Conservation (phyloP, 148 eudicot genomes). For the Camellia granthamiana region DNA sequence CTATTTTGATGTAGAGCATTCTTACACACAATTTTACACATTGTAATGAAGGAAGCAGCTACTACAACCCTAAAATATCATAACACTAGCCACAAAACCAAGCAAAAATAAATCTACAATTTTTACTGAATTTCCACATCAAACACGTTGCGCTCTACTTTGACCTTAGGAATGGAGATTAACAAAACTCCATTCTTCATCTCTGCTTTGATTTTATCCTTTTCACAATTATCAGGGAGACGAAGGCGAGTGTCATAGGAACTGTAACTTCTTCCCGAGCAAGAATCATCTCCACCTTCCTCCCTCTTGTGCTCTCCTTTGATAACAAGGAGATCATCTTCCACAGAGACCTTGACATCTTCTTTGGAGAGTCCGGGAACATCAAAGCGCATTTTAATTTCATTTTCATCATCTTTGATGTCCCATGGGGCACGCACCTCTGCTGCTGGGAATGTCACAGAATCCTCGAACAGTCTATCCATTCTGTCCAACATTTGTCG, state of each 20-base stretch:
- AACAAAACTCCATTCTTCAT: conserved; percentile 71
- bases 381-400: conserved; percentile 78
- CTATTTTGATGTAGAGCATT: neutral
- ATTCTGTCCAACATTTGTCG: conserved; percentile 71
- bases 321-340: conserved; percentile 57
- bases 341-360: conserved; percentile 54
- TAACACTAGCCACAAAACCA: neutral
- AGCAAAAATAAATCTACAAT: neutral
- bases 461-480: conserved; percentile 66
- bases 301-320: conserved; percentile 47
- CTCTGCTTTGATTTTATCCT: conserved; percentile 65
- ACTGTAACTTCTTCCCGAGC: conserved; percentile 43
- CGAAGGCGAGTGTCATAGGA: conserved; percentile 46
- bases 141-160: conserved; percentile 51
- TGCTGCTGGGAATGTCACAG: conserved; percentile 38
- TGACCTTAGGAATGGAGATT: conserved; percentile 55
- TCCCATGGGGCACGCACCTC: conserved; percentile 75
- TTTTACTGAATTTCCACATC: conserved; percentile 52
- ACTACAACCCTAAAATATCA: neutral
- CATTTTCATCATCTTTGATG: conserved; percentile 55
- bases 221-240: conserved; percentile 62
- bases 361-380: conserved; percentile 74
- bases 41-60: neutral
- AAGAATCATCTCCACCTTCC: conserved; percentile 30
- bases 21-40: neutral